phyloP scores from a whole-genome alignment of 345 rosid species.

The Ceriops decandra region DNA sequence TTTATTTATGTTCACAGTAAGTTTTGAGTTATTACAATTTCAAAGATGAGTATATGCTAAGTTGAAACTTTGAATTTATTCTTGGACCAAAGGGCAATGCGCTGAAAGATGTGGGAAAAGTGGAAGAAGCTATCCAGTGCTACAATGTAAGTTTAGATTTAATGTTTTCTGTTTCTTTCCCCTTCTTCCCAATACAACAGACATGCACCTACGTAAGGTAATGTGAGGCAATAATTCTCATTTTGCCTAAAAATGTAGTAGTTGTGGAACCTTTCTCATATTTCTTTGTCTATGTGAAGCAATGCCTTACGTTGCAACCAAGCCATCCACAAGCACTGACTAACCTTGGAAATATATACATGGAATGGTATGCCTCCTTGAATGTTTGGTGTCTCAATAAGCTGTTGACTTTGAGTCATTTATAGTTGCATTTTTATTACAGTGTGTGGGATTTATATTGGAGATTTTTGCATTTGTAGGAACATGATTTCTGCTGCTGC shows the following conservation, averaged over 20 bases:
- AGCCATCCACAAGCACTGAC: constrained; percentile 96
- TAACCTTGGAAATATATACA: constrained; percentile 93
- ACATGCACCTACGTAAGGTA: no score
- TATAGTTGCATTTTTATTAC: not conserved
- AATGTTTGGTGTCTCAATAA: constrained; percentile 2
- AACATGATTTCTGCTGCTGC: constrained; percentile 81
- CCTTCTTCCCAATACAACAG: no score
- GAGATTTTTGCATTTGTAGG: constrained; percentile 43
- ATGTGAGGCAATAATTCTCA: no score
- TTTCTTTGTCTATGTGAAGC: constrained; percentile 49
- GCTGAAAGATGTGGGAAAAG: constrained; percentile 82
- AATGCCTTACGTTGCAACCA: constrained; percentile 87
- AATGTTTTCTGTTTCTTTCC: not conserved
- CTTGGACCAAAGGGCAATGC: constrained; percentile 76
- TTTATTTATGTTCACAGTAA: not conserved
- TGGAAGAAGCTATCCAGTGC: constrained; percentile 93
- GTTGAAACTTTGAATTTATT: not conserved
- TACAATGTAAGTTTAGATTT: constrained; percentile 55
- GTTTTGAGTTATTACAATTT: no score
- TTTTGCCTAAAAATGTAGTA: no score
- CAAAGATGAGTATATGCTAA: not conserved
- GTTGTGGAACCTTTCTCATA: constrained; percentile 9
- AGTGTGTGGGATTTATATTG: not conserved
- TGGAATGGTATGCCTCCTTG: constrained; percentile 72
- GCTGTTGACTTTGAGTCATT: not conserved